phyloP scores from a whole-genome alignment of 2,329 filamentous ascomycete genomes.

The Alternaria brassicicola region DNA sequence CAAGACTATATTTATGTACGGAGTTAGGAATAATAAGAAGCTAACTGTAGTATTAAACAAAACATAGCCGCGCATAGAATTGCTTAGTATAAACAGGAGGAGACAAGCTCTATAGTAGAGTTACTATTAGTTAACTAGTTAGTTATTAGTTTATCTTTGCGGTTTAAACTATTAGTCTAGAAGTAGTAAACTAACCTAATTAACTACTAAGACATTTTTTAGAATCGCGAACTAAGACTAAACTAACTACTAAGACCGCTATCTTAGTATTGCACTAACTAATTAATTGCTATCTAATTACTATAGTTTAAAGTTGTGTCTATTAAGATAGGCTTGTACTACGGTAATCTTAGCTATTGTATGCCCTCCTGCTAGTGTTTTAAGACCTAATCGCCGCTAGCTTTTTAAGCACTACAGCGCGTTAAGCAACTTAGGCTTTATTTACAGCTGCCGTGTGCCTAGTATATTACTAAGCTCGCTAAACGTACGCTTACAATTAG shows the following conservation, averaged over 20 bases:
- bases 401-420: conserved; percentile 1
- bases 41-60: background rate
- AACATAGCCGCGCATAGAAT: background rate
- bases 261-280: background rate
- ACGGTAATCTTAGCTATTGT: background rate
- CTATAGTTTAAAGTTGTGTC: background rate
- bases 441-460: background rate
- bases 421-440: background rate
- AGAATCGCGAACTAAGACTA: background rate
- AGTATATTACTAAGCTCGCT: conserved; percentile 1
- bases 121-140: no score
- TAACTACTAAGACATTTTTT: no score
- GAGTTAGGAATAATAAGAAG: background rate
- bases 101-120: background rate
- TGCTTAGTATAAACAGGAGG: background rate
- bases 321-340: background rate
- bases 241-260: background rate
- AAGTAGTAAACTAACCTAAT: no score
- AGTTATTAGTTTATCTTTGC: no score
- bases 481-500: conserved; percentile 4
- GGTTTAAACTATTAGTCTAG: no score
- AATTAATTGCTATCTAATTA: background rate
- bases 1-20: background rate
- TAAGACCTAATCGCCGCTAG: background rate
- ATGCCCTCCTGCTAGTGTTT: no score